These are phyloP conservation scores for Coprinopsis sp. DNA, from an alignment of 768 basidiomycete species.

Conservation along the genomic window DNA sequence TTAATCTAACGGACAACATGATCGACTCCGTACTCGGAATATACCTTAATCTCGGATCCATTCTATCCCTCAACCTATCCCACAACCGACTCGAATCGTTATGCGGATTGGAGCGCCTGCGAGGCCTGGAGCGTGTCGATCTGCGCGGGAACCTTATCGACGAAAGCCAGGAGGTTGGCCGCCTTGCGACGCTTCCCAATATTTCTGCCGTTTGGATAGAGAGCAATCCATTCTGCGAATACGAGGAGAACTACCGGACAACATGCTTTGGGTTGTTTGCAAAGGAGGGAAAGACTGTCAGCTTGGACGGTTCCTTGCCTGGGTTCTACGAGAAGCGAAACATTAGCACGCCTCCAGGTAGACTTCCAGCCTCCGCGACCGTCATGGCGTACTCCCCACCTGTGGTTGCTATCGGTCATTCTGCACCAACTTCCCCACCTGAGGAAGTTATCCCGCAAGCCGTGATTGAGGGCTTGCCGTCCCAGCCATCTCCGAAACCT, in stretches of 20 bases:
- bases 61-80: conserved; percentile 75
- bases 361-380: conserved; percentile 42
- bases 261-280: conserved; percentile 81
- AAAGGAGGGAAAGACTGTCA: conserved; percentile 74
- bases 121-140: conserved; percentile 81
- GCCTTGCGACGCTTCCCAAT: conserved; percentile 75
- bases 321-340: conserved; percentile 68
- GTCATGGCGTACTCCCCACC: conserved; percentile 52
- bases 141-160: conserved; percentile 74
- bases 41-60: conserved; percentile 72
- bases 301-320: conserved; percentile 70
- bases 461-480: conserved; percentile 23
- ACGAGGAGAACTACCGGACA: conserved; percentile 70
- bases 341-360: conserved; percentile 43
- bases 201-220: conserved; percentile 78
- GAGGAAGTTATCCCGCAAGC: background rate
- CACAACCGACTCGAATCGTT: conserved; percentile 91
- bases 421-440: conserved; percentile 16
- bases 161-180: conserved; percentile 80
- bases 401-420: conserved; percentile 51
- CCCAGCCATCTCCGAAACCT: conserved; percentile 36
- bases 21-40: conserved; percentile 93
- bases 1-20: conserved; percentile 97
- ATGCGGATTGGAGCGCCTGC: conserved; percentile 88
- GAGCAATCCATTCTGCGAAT: conserved; percentile 76